Percentiles rank a stretch among this genome's conserved stretches.
Evolutionary conservation across 1,284 basidiomycete genomes (phyloP).

Genomic region (Anthracocystis setariae): DNA sequence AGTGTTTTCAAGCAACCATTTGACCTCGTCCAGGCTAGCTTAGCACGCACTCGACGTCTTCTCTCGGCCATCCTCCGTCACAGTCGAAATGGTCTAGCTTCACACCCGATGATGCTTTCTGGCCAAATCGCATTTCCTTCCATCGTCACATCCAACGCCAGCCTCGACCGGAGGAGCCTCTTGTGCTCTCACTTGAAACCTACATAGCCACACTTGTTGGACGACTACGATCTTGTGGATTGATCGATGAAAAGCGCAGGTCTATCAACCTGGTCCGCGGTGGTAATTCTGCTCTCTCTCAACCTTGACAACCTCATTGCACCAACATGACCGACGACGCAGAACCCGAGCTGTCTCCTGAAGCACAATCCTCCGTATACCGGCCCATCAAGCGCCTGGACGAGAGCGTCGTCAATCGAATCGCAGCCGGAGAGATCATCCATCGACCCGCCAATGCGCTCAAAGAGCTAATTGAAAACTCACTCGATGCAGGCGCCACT

Average conservation of each 20-base stretch:
- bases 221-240: too few species aligned
- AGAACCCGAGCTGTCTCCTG: slow-evolving; percentile 23
- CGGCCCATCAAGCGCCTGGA: slow-evolving; percentile 64
- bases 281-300: neutral
- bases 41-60: neutral
- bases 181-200: too few species aligned
- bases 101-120: neutral
- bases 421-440: slow-evolving; percentile 82
- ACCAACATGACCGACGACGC: slow-evolving; percentile 19
- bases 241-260: too few species aligned
- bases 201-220: too few species aligned
- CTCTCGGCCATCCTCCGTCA: too few species aligned
- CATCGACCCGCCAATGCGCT: slow-evolving; percentile 94
- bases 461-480: slow-evolving; percentile 95
- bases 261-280: too few species aligned
- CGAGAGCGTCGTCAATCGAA: slow-evolving; percentile 73
- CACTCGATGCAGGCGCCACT: slow-evolving; percentile 89
- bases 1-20: neutral
- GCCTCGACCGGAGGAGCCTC: neutral
- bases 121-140: neutral
- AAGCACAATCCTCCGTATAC: slow-evolving; percentile 36
- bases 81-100: too few species aligned
- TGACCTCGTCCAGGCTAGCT: neutral
- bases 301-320: neutral
- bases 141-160: neutral